These are phyloP conservation scores for Extremus antarcticus DNA, from an alignment of 495 filamentous ascomycete genomes.

Conservation along the genomic window DNA sequence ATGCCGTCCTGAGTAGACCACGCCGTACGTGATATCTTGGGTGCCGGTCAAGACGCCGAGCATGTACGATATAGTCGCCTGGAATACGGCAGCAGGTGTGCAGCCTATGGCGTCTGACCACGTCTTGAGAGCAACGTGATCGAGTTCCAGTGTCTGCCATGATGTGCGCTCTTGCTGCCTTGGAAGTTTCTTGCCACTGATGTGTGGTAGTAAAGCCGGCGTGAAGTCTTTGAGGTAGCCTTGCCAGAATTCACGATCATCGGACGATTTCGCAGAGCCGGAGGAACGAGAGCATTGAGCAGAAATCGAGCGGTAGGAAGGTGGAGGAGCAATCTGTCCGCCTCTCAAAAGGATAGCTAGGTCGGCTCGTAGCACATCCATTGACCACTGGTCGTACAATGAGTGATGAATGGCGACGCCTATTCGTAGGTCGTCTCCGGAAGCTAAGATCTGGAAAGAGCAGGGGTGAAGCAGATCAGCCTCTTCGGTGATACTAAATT, in stretches of 20 bases:
- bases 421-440: slow-evolving; percentile 28
- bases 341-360: slow-evolving; percentile 37
- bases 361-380: slow-evolving; percentile 59
- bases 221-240: slow-evolving; percentile 38
- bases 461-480: slow-evolving; percentile 47
- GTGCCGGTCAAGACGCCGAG: slow-evolving; percentile 49
- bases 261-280: neutral
- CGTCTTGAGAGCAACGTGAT: no score
- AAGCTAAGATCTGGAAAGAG: slow-evolving; percentile 38
- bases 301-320: slow-evolving; percentile 42
- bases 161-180: neutral
- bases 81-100: slow-evolving; percentile 54
- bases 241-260: slow-evolving; percentile 44
- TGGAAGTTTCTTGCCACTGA: neutral
- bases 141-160: slow-evolving; percentile 1
- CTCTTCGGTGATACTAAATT: slow-evolving; percentile 22
- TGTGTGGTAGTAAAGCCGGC: slow-evolving; percentile 27
- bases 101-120: no score
- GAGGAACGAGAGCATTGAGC: slow-evolving; percentile 21
- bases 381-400: slow-evolving; percentile 76
- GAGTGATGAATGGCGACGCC: slow-evolving; percentile 56
- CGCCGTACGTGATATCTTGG: slow-evolving; percentile 62
- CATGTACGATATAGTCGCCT: slow-evolving; percentile 57
- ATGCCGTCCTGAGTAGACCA: slow-evolving; percentile 64
- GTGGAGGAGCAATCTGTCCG: slow-evolving; percentile 26